phyloP scores from a whole-genome alignment of 257 asterid species.

The Osmanthus fragrans region DNA sequence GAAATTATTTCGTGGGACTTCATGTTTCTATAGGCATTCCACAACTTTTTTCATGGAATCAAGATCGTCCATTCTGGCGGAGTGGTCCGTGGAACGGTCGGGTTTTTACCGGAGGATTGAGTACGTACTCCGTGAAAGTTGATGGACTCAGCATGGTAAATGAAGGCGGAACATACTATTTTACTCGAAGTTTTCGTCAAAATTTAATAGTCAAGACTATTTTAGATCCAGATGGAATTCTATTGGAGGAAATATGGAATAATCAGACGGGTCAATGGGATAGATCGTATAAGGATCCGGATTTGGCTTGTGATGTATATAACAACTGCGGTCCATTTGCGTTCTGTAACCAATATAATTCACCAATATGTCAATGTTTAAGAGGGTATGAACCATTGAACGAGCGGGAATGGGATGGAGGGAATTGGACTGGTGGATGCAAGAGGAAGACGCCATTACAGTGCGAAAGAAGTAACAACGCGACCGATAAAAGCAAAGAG shows the following conservation, averaged over 20 bases:
- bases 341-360: slow-evolving; percentile 11
- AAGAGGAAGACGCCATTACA: slow-evolving; percentile 20
- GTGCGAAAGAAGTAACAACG: slow-evolving; percentile 1
- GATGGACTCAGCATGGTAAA: slow-evolving; percentile 6
- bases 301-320: background rate
- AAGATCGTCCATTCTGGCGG: slow-evolving; percentile 28
- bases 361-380: slow-evolving; percentile 29
- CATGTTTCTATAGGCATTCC: slow-evolving; percentile 9
- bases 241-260: background rate
- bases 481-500: background rate
- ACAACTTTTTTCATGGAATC: slow-evolving; percentile 29
- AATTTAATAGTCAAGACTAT: background rate
- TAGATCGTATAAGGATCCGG: background rate
- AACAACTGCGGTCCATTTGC: slow-evolving; percentile 33
- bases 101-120: slow-evolving; percentile 22
- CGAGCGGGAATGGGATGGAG: slow-evolving; percentile 23
- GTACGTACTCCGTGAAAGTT: slow-evolving; percentile 1
- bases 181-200: slow-evolving; percentile 3
- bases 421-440: slow-evolving; percentile 40
- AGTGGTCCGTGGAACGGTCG: slow-evolving; percentile 42
- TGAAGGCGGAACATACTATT: slow-evolving; percentile 14
- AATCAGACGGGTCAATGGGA: background rate
- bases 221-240: background rate
- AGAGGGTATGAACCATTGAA: slow-evolving; percentile 29
- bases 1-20: slow-evolving; percentile 22